phyloP scores from a whole-genome alignment of 257 asterid species.

The Salvia miltiorrhiza region DNA sequence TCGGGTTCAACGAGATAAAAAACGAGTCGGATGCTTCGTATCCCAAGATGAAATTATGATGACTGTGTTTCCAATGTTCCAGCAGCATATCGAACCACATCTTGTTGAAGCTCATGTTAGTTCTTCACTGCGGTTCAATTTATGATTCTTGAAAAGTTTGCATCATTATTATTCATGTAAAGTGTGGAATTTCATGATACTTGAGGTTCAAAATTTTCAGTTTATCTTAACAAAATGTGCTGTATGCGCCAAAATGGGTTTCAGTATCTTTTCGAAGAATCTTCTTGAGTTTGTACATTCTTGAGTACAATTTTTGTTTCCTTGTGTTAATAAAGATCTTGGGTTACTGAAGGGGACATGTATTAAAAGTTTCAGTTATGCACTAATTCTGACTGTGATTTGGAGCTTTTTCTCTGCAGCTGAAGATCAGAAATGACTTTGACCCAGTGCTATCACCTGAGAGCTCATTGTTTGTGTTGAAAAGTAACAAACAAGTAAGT shows the following conservation, averaged over 20 bases:
- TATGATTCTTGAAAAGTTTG: neutral
- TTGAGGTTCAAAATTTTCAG: neutral
- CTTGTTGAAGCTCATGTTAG: conserved; percentile 99
- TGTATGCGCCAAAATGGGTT: neutral
- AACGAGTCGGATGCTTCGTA: conserved; percentile 81
- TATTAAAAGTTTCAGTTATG: neutral
- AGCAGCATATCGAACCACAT: conserved; percentile 99
- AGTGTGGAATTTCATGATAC: neutral
- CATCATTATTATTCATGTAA: conserved; percentile 1
- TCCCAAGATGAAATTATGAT: conserved; percentile 93
- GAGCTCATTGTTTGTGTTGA: conserved; percentile 91
- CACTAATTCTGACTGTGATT: conserved; percentile 20
- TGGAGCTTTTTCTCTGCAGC: conserved; percentile 50
- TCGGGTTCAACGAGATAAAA: conserved; percentile 98
- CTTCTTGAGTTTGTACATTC: neutral
- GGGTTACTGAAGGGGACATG: neutral
- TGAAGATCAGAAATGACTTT: conserved; percentile 95
- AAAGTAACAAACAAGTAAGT: conserved; percentile 86
- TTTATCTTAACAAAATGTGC: neutral
- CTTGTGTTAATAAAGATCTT: neutral
- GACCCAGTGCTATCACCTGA: conserved; percentile 99
- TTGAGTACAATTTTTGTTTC: neutral
- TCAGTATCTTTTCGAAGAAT: neutral
- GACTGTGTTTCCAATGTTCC: conserved; percentile 97
- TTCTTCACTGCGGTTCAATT: conserved; percentile 24